Percentiles rank a stretch among this genome's conserved stretches.
Conservation (phyloP, 2,329 filamentous ascomycete species). For the Orbilia oligospora region DNA sequence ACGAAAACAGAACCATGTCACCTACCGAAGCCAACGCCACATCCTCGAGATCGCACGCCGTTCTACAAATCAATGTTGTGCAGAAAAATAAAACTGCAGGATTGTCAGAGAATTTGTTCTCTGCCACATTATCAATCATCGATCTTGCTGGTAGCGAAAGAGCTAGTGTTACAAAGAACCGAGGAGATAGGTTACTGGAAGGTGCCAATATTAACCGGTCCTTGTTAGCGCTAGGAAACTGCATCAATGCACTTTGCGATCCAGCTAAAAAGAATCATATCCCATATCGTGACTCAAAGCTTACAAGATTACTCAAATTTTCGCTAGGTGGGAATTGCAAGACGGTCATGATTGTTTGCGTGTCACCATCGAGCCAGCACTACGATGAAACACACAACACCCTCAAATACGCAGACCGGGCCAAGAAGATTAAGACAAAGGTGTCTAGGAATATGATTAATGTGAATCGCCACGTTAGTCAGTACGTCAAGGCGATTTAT, state of each 20-base stretch:
- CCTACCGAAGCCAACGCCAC: conserved; percentile 98
- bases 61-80: conserved; percentile 95
- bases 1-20: conserved; percentile 94
- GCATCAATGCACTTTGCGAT: conserved; percentile 98
- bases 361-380: conserved; percentile 94
- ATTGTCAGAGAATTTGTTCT: conserved; percentile 94
- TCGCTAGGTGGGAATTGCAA: conserved; percentile 97
- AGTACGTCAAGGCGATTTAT: conserved; percentile 99
- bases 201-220: conserved; percentile 99
- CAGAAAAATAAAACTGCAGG: conserved; percentile 94
- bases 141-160: conserved; percentile 96
- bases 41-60: conserved; percentile 95
- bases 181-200: conserved; percentile 89
- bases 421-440: conserved; percentile 99
- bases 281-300: conserved; percentile 96
- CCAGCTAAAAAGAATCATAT: conserved; percentile 92
- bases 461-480: conserved; percentile 98
- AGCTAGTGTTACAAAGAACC: conserved; percentile 95
- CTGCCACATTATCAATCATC: conserved; percentile 98
- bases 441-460: conserved; percentile 99
- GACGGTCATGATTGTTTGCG: conserved; percentile 99
- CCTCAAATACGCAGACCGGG: conserved; percentile 93
- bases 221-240: conserved; percentile 90
- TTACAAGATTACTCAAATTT: conserved; percentile 95
- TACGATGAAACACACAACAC: conserved; percentile 99